Conservation (phyloP, 352 stramenopile species). For the Pilasporangium apinafurcum region DNA sequence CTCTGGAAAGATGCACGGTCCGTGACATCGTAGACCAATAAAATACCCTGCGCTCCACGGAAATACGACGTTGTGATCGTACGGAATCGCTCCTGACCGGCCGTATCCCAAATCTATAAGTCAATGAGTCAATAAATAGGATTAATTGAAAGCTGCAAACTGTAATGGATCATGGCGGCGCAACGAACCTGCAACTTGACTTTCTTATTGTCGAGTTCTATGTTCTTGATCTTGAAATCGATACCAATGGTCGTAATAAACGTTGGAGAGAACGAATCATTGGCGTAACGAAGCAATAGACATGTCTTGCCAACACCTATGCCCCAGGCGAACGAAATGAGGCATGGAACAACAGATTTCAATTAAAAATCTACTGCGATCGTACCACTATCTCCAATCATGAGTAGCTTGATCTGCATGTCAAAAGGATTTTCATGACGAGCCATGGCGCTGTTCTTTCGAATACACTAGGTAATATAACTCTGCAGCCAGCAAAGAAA, state of each 20-base stretch:
- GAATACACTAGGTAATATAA: too few species aligned
- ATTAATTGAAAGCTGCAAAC: too few species aligned
- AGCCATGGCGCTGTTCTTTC: slow-evolving; percentile 81
- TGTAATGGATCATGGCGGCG: not conserved
- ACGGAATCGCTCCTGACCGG: slow-evolving; percentile 97
- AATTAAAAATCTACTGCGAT: not conserved
- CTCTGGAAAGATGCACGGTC: slow-evolving; percentile 96
- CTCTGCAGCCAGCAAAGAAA: slow-evolving; percentile 7
- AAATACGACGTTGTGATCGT: slow-evolving; percentile 99
- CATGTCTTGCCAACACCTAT: slow-evolving; percentile 87
- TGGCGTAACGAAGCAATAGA: slow-evolving; percentile 83
- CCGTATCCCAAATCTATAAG: slow-evolving; percentile 95
- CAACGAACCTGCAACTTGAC: slow-evolving; percentile 91
- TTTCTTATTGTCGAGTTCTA: slow-evolving; percentile 94
- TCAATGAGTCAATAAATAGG: too few species aligned
- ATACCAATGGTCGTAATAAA: slow-evolving; percentile 90
- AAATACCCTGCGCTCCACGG: slow-evolving; percentile 97
- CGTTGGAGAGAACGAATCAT: slow-evolving; percentile 88
- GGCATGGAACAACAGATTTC: not conserved
- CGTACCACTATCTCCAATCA: slow-evolving; percentile 95
- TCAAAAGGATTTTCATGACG: slow-evolving; percentile 92
- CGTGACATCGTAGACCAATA: slow-evolving; percentile 98
- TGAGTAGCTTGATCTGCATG: slow-evolving; percentile 98
- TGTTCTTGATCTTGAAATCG: slow-evolving; percentile 92
- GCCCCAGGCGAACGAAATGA: not conserved